Percentiles rank a stretch among this genome's conserved stretches.
Conservation (phyloP, 192 early-diverging fungal species). For the Coemansia erecta region DNA sequence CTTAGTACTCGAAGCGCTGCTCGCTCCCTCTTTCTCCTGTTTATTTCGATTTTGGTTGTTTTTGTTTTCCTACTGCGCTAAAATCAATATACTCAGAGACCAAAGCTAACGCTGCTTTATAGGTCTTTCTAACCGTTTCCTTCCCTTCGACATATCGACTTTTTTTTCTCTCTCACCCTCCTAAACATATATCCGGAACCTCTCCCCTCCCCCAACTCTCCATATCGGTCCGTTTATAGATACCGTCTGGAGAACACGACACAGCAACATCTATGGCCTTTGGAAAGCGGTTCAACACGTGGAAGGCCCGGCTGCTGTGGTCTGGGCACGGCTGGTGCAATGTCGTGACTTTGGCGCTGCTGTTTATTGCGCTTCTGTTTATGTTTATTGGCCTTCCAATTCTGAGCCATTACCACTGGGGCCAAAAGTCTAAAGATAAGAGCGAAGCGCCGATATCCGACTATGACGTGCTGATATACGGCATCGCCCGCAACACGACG, state of each 20-base stretch:
- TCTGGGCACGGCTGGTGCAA: slow-evolving; percentile 56
- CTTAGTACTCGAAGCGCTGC: too few relatives aligned
- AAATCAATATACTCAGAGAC: too few relatives aligned
- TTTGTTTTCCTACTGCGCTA: too few relatives aligned
- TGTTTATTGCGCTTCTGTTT: slow-evolving; percentile 46
- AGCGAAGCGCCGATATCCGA: slow-evolving; percentile 24
- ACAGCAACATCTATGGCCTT: slow-evolving; percentile 15
- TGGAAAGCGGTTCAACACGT: slow-evolving; percentile 36
- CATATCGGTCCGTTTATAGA: too few relatives aligned
- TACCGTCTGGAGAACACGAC: too few relatives aligned
- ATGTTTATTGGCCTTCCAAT: slow-evolving; percentile 52
- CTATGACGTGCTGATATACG: slow-evolving; percentile 31
- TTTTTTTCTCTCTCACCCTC: too few relatives aligned
- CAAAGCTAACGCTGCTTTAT: too few relatives aligned
- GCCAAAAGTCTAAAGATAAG: slow-evolving; percentile 18
- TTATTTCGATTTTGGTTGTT: too few relatives aligned
- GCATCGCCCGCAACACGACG: slow-evolving; percentile 23
- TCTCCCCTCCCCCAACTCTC: background rate
- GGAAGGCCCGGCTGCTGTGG: slow-evolving; percentile 46
- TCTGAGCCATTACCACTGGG: slow-evolving; percentile 52
- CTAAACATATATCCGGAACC: background rate
- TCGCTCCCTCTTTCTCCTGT: too few relatives aligned
- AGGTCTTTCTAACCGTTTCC: too few relatives aligned
- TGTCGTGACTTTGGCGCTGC: slow-evolving; percentile 42
- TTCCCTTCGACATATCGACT: too few relatives aligned